phyloP scores from a whole-genome alignment of 805 yeast genomes.

The Cyberlindnera japonica region DNA sequence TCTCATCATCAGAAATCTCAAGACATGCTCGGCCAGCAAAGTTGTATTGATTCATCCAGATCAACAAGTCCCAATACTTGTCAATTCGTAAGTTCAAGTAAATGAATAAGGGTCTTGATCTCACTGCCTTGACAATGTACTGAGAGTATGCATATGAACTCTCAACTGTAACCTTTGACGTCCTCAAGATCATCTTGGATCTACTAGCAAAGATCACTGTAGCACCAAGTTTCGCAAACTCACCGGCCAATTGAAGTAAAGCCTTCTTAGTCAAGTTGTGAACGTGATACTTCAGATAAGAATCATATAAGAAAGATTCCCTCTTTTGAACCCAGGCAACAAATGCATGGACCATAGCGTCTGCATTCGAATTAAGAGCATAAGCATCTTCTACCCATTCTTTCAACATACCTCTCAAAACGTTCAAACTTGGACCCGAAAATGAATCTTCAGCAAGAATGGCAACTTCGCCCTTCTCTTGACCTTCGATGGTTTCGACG shows the following conservation, averaged over 20 bases:
- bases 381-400: slow-evolving; percentile 94
- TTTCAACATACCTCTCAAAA: slow-evolving; percentile 70
- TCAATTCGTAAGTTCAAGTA: slow-evolving; percentile 71
- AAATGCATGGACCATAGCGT: slow-evolving; percentile 74
- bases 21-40: slow-evolving; percentile 66
- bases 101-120: slow-evolving; percentile 78
- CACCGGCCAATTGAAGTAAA: slow-evolving; percentile 73
- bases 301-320: slow-evolving; percentile 70
- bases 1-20: slow-evolving; percentile 34
- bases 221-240: slow-evolving; percentile 77
- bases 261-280: slow-evolving; percentile 84
- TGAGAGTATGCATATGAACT: slow-evolving; percentile 90
- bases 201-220: slow-evolving; percentile 75
- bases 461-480: slow-evolving; percentile 24
- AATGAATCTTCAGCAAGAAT: slow-evolving; percentile 79
- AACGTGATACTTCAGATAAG: slow-evolving; percentile 77
- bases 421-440: slow-evolving; percentile 66
- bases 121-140: slow-evolving; percentile 69
- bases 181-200: slow-evolving; percentile 66
- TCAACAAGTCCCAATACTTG: slow-evolving; percentile 85
- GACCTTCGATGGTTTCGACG: slow-evolving; percentile 30
- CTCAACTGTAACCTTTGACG: slow-evolving; percentile 74
- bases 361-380: slow-evolving; percentile 65
- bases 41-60: slow-evolving; percentile 94
- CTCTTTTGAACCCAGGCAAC: slow-evolving; percentile 84